Base-by-base conservation (phyloP, 805 yeast species). In the Naumovozyma baii region DNA sequence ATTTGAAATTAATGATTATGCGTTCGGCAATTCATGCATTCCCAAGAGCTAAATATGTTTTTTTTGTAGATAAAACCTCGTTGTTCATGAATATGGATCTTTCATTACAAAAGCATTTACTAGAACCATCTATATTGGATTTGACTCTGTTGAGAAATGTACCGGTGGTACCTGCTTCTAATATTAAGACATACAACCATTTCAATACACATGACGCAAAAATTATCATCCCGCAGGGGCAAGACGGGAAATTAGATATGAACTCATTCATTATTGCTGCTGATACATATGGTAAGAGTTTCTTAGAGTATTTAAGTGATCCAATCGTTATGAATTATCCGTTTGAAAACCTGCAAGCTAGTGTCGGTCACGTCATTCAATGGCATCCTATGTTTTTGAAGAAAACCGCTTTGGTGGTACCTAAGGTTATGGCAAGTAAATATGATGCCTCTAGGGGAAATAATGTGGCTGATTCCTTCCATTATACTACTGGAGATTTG, bases 21-120 rank as follows among this genome's bases (percentile, higher is more conserved):
- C 72, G 94, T 44, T 92, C 88, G 33, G 96, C 97, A n/a, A 78
- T 90, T 80, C 76, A 74, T 58, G 92, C 95, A 0, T 87, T 87
- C 67, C 97, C 97, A 1, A 68, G 79, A 36, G 83, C 96, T n/a
- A 77, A 84, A 57, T 82, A 85, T 69, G 80, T 88, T 54, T 84
- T 96, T 92, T 88, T 78, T 54, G 56, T 92, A 33, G 95, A 85
- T 57, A 74, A 83, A 48, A 77, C 80, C 52, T 77, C 90, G 0
- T 62, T 86, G 38, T 78, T 90, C 41, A 81, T 83, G 85, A 74
- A 84, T 44, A 65, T 76, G 42, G 72, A 73, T 38, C 66, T 80
- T 31, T 76, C 83, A 43, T 52, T 90, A 26, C 63, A 71, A 35
- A 66, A 74, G 17, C 76, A 80, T 47, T 57, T 90, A 33, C 60